Evolutionary conservation across 805 yeast species (phyloP).

Genomic region (Metschnikowia similis): DNA sequence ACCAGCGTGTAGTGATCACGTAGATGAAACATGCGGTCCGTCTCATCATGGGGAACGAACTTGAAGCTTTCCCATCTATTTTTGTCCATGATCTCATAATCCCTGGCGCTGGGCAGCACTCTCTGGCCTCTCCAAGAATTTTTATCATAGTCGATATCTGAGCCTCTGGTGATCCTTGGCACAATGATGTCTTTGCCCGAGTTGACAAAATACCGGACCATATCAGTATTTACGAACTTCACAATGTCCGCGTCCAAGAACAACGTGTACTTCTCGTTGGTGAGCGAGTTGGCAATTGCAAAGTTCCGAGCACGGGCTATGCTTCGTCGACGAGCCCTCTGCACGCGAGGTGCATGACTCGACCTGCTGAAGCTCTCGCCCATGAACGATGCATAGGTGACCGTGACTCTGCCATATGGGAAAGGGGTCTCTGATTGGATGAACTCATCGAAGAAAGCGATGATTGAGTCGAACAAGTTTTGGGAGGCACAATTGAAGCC

Average conservation of each 20-base stretch:
- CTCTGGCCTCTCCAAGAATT: constrained; percentile 41
- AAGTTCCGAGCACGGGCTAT: constrained; percentile 38
- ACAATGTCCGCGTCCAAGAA: constrained; percentile 37
- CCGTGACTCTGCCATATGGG: constrained; percentile 10
- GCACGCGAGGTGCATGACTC: constrained; percentile 17
- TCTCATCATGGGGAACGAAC: constrained; percentile 32
- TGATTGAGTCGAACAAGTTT: constrained; percentile 22
- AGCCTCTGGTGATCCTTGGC: constrained; percentile 29
- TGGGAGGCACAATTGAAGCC: constrained; percentile 31
- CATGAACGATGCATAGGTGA: constrained; percentile 14
- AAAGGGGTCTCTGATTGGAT: background rate
- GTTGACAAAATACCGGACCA: constrained; percentile 24
- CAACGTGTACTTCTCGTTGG: constrained; percentile 28
- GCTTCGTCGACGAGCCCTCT: constrained; percentile 31
- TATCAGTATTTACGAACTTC: constrained; percentile 20
- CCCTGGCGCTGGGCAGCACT: constrained; percentile 23
- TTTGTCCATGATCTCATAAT: constrained; percentile 11
- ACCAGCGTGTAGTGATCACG: constrained; percentile 15
- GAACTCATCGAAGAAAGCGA: constrained; percentile 15
- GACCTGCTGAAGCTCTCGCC: constrained; percentile 9
- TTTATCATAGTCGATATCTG: constrained; percentile 30
- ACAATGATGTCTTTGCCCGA: constrained; percentile 33
- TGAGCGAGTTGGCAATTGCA: constrained; percentile 24
- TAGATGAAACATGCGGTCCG: constrained; percentile 26
- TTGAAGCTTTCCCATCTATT: constrained; percentile 26